Evolutionary conservation across 139 green algal species (phyloP).

Genomic region (Coelastrella sp.): DNA sequence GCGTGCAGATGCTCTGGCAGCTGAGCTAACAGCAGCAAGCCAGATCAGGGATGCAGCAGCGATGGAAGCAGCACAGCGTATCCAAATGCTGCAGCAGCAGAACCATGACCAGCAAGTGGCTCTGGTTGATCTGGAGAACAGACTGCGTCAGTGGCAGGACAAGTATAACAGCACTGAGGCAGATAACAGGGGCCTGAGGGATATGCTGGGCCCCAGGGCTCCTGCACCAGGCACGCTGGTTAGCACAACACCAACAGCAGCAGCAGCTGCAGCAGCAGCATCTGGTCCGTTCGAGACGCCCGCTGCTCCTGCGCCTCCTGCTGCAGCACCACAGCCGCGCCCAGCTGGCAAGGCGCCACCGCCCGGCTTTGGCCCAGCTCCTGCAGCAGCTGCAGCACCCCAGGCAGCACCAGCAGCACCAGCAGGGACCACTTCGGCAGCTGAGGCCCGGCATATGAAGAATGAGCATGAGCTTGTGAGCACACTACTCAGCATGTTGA

Average conservation of each 20-base stretch:
- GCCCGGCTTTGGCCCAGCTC: constrained; percentile 16
- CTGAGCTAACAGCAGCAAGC: not conserved
- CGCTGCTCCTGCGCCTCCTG: not conserved
- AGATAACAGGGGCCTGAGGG: constrained; percentile 21
- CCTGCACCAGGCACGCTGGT: constrained; percentile 13
- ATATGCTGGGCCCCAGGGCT: constrained; percentile 5
- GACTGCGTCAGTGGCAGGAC: constrained; percentile 23
- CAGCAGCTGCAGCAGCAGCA: not conserved
- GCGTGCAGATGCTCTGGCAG: not conserved
- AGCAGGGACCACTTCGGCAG: not conserved
- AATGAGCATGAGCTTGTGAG: constrained; percentile 36
- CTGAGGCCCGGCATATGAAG: constrained; percentile 4
- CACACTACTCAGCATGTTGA: constrained; percentile 6
- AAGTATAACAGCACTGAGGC: constrained; percentile 12
- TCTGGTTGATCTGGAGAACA: not conserved
- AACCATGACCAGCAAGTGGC: not conserved
- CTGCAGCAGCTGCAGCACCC: constrained; percentile 21
- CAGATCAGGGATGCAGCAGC: not conserved
- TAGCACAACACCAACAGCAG: not conserved
- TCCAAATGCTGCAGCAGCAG: constrained; percentile 3
- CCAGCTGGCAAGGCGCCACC: constrained; percentile 24
- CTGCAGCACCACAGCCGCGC: not conserved
- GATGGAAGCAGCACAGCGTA: not conserved
- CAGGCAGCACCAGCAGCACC: not conserved
- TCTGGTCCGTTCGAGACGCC: not conserved